These are phyloP conservation scores for Cercospora zeae-maydis DNA, from an alignment of 2,329 filamentous ascomycete species.

Conservation along the genomic window DNA sequence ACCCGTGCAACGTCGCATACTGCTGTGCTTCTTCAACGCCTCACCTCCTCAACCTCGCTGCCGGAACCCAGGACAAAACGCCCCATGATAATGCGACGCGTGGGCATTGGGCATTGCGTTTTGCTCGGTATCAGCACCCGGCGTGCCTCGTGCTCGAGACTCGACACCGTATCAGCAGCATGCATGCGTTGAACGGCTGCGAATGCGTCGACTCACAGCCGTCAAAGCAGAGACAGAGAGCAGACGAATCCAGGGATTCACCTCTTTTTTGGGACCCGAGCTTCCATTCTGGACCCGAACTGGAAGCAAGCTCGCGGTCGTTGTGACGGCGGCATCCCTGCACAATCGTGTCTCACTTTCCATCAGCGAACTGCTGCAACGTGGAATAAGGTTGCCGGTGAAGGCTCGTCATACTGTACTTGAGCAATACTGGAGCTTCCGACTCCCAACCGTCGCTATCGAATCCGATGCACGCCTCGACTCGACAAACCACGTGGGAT, in stretches of 20 bases:
- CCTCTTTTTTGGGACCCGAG: neutral
- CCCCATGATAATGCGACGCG: neutral
- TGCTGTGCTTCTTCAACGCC: neutral
- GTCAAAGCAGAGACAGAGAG: too few relatives aligned
- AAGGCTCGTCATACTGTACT: neutral
- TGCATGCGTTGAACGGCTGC: neutral
- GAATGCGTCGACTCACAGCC: neutral
- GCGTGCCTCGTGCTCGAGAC: neutral
- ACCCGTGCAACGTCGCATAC: neutral
- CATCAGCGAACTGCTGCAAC: neutral
- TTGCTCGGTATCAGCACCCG: conserved; percentile 4
- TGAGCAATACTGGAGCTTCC: neutral
- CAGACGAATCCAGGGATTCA: neutral
- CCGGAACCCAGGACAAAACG: neutral
- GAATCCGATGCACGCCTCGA: neutral
- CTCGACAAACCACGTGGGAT: neutral
- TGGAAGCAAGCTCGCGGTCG: conserved; percentile 5
- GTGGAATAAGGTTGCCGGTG: neutral
- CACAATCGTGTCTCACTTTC: neutral
- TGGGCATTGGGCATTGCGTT: neutral
- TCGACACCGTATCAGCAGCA: neutral
- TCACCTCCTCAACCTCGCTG: neutral
- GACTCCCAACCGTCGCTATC: neutral
- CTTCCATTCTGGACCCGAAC: too few relatives aligned
- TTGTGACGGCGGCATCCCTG: neutral